Evolutionary conservation across 139 green algal genomes (phyloP).

Genomic region (Volvox africanus): DNA sequence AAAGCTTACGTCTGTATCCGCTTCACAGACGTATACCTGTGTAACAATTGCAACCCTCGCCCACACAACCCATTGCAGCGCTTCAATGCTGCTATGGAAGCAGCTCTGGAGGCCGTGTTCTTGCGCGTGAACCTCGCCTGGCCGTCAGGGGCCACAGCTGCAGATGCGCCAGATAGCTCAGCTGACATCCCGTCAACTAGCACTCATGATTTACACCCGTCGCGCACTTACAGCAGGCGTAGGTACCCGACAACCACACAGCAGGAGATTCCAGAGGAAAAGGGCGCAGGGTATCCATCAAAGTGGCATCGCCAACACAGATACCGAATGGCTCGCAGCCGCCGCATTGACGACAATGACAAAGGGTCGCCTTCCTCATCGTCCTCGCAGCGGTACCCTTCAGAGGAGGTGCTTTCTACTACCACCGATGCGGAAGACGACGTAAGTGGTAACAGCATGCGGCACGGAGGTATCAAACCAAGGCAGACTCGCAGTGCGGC

Average conservation of each 20-base stretch:
- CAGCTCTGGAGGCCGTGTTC: constrained; percentile 29
- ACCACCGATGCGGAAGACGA: background rate
- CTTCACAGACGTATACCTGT: too few species aligned
- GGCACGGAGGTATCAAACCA: background rate
- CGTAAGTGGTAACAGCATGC: background rate
- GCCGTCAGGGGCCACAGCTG: background rate
- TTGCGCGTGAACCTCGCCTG: background rate
- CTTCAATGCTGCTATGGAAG: constrained; percentile 35
- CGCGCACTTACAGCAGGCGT: background rate
- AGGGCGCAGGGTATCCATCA: background rate
- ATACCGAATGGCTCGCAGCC: background rate
- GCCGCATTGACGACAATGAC: background rate
- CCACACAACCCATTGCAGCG: background rate
- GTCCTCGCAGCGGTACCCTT: background rate
- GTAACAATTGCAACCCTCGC: too few species aligned
- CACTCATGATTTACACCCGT: background rate
- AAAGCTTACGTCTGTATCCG: too few species aligned
- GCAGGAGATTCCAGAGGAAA: background rate
- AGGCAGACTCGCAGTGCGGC: background rate
- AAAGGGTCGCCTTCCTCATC: constrained; percentile 1
- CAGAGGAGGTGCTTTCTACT: background rate
- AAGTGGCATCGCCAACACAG: background rate
- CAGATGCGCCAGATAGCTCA: background rate
- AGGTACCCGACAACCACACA: background rate
- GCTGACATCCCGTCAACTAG: background rate